Evolutionary conservation across 2,329 filamentous ascomycete genomes (phyloP), one percentile per base, ranked within the genome.

Genomic region (Corinectria fuckeliana): DNA sequence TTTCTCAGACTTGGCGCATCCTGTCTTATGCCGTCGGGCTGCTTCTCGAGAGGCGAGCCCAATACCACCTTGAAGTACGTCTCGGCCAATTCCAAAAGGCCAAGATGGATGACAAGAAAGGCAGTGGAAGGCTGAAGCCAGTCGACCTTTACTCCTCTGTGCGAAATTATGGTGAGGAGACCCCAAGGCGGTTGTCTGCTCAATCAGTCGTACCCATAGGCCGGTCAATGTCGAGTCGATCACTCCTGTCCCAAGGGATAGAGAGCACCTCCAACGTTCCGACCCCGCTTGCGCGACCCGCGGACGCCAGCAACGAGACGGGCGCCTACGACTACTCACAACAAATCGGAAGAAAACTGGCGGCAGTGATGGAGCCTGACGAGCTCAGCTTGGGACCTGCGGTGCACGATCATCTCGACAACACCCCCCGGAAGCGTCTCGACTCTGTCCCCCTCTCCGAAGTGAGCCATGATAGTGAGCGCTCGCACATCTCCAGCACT

Each of bases 1-100:
- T 89, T 0, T 85, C 87, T 5, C 87, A 89, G 69, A 87, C 85
- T 1, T 89, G 87, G 87, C 82, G 85, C 26, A 79, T 88, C 11
- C 69, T 89, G 18, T 81, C 82, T 0, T 88, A 84, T 66, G 82
- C 82, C 9, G 81, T 87, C 64, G 75, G 77, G 18, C 72, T 87
- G 11, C 76, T 89, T 1, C 76, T 89, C 2, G 76, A 75, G 14
- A 78, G 81, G 26, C 79, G 87, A 25, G 85, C 83, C 1, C 80
- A 85, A 41, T 86, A 85, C 60, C 87, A 89, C 65, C 76, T 85
- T 0, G 78, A 87, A 50, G 68, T 73, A 20, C 79, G 86, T 1
- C 73, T 82, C 30, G 74, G 75, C 13, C 74, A 76, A 42, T 74
- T 79, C 30, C 71, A 76, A 34, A 77, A 75, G 47, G 53, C 68